Conservation (phyloP, 441 rosid genomes). For the Biscutella laevigata region DNA sequence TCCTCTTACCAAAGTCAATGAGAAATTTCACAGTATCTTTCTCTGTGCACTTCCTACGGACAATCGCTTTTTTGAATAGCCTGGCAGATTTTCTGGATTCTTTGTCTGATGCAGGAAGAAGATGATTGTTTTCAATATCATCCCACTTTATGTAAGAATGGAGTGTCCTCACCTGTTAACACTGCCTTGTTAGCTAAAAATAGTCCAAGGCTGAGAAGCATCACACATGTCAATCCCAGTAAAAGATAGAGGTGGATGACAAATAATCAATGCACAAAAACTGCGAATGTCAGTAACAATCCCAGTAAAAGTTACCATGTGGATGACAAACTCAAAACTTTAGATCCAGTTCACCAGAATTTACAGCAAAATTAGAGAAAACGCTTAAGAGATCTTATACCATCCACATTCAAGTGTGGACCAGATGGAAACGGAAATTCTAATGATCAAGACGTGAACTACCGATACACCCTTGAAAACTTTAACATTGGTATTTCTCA, state of each 20-base stretch:
- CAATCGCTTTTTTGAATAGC: conserved; percentile 72
- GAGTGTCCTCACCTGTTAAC: conserved; percentile 76
- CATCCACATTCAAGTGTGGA: conserved; percentile 3
- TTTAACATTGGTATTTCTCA: conserved; percentile 1
- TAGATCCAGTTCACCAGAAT: too few species aligned
- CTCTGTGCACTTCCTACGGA: conserved; percentile 68
- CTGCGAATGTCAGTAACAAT: conserved; percentile 1
- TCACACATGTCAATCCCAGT: background rate
- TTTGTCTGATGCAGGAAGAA: conserved; percentile 50
- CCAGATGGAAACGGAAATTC: conserved; percentile 3
- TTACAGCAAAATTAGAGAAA: too few species aligned
- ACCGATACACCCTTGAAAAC: background rate
- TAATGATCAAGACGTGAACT: background rate
- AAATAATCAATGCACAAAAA: background rate
- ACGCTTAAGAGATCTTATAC: background rate
- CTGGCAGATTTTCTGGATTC: conserved; percentile 67
- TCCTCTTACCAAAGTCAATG: conserved; percentile 97
- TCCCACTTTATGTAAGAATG: conserved; percentile 77
- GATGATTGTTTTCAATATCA: conserved; percentile 63
- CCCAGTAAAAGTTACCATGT: conserved; percentile 1
- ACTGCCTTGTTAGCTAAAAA: conserved; percentile 12
- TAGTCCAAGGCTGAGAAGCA: conserved; percentile 5
- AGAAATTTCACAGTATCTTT: conserved; percentile 62
- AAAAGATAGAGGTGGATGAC: background rate
- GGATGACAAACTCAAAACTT: conserved; percentile 4